Percentiles rank a stretch among this genome's conserved stretches.
Evolutionary conservation across 1,139 yeast genomes (phyloP).

Genomic region (Debaryomycetaceae sp.): DNA sequence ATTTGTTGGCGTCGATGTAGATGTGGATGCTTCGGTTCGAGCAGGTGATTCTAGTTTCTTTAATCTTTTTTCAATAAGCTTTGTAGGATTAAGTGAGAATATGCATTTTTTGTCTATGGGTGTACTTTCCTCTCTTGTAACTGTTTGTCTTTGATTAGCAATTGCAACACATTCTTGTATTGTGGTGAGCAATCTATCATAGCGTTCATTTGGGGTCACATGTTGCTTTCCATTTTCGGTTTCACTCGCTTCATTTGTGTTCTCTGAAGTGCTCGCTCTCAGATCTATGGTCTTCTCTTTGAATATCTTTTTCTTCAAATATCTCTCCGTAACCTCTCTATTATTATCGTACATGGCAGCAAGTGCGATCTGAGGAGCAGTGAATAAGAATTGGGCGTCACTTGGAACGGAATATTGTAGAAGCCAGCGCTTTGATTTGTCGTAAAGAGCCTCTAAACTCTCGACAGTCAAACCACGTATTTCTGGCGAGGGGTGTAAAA

Average conservation of each 20-base stretch:
- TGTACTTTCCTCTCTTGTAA: slow-evolving; percentile 60
- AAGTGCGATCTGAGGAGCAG: slow-evolving; percentile 94
- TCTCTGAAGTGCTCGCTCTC: slow-evolving; percentile 8
- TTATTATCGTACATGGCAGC: slow-evolving; percentile 75
- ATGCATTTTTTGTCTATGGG: slow-evolving; percentile 61
- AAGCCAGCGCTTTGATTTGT: slow-evolving; percentile 61
- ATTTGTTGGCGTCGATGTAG: neutral
- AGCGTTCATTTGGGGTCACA: slow-evolving; percentile 20
- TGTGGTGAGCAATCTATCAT: slow-evolving; percentile 40
- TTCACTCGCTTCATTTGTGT: slow-evolving; percentile 6
- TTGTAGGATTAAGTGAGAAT: slow-evolving; percentile 57
- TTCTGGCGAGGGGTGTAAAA: slow-evolving; percentile 38
- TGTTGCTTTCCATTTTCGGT: slow-evolving; percentile 11
- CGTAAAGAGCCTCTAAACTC: slow-evolving; percentile 56
- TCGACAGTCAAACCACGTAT: slow-evolving; percentile 39
- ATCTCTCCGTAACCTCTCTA: slow-evolving; percentile 59
- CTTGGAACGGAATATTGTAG: slow-evolving; percentile 63
- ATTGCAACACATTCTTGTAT: slow-evolving; percentile 49
- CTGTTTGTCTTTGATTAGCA: slow-evolving; percentile 39
- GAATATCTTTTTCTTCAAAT: slow-evolving; percentile 60
- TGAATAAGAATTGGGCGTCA: slow-evolving; percentile 70
- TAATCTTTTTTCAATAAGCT: slow-evolving; percentile 42
- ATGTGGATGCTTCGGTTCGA: neutral
- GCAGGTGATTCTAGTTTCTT: slow-evolving; percentile 13
- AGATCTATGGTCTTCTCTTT: slow-evolving; percentile 1